Conservation (phyloP, 768 basidiomycete genomes). For the Serendipita sp. region DNA sequence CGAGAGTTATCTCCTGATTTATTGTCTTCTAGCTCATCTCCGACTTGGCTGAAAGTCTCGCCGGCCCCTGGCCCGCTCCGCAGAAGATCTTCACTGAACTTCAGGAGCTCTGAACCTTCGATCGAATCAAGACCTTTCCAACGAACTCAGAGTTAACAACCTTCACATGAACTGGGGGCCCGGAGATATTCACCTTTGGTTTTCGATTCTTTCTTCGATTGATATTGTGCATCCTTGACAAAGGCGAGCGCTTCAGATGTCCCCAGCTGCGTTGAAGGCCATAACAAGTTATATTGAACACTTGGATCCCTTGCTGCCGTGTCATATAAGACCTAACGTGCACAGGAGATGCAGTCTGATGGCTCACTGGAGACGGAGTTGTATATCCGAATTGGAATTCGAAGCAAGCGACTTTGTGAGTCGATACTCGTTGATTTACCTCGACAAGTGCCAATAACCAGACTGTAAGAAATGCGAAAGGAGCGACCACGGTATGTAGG, state of each 20-base stretch:
- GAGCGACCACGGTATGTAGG: constrained; percentile 81
- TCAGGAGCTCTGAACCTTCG: neutral
- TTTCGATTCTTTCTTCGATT: neutral
- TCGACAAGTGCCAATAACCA: constrained; percentile 77
- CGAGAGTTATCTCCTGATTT: constrained; percentile 22
- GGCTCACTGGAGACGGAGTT: constrained; percentile 64
- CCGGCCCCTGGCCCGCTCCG: neutral
- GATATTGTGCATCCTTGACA: neutral
- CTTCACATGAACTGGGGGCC: neutral
- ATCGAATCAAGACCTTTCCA: neutral
- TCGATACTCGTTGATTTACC: constrained; percentile 26
- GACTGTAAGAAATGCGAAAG: constrained; percentile 75
- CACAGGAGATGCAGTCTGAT: neutral
- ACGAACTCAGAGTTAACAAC: neutral
- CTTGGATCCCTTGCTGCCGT: constrained; percentile 32
- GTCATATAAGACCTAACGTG: constrained; percentile 22
- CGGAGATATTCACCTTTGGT: neutral
- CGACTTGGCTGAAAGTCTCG: neutral
- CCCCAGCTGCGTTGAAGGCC: constrained; percentile 39
- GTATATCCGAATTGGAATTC: constrained; percentile 82
- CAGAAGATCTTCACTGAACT: neutral
- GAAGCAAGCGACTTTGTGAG: constrained; percentile 56
- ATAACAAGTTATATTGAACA: constrained; percentile 66
- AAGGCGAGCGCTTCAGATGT: neutral
- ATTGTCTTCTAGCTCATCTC: neutral